Evolutionary conservation across 139 green algal species (phyloP), one percentile per base, ranked within the genome.

Genomic region (Chlorella ohadii): DNA sequence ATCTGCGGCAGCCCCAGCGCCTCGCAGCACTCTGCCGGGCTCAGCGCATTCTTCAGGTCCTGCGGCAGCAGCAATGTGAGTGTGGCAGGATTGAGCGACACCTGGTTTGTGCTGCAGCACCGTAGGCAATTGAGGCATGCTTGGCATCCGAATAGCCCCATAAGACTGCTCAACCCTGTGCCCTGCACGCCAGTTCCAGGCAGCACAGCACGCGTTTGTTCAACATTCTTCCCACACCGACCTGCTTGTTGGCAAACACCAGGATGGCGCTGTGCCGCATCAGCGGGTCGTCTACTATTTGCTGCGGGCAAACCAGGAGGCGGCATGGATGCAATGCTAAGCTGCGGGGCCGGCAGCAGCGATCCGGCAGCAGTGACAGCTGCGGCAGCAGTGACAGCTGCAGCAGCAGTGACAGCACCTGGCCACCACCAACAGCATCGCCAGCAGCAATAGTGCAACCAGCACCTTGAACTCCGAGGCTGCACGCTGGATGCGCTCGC

Each of bases 221-320:
- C 39, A 63, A 19, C 31, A n/a, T n/a, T 41, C 13, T n/a, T 6
- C 59, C 59, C 31, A 47, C 27, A 71, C 88, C 38, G 59, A 90
- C 86, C 88, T 99, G 97, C 89, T 99, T 99, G 92, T 99, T 99
- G 41, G 97, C 97, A 90, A 99, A 99, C 7, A 99, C 94, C 41
- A 99, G 92, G 77, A 99, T 93, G n/a, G 94, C 94, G 63, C 88
- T 94, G 90, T 97, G 95, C 39, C 91, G 84, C 96, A 99, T 99
- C 27, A 98, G 84, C 23, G 96, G 95, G 84, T 99, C 96, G 28
- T 95, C 90, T 28, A 98, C 91, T 81, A 99, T 99, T 31, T 89
- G 84, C 90, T 93, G 90, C 73, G 88, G 4, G 34, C 1, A 55
- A n/a, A 2, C 1, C 67, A 74, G 67, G 22, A 19, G n/a, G 36